Percentiles rank a stretch among this genome's conserved stretches.
Conservation (phyloP, 1,139 yeast species). For the Torulaspora globosa region DNA sequence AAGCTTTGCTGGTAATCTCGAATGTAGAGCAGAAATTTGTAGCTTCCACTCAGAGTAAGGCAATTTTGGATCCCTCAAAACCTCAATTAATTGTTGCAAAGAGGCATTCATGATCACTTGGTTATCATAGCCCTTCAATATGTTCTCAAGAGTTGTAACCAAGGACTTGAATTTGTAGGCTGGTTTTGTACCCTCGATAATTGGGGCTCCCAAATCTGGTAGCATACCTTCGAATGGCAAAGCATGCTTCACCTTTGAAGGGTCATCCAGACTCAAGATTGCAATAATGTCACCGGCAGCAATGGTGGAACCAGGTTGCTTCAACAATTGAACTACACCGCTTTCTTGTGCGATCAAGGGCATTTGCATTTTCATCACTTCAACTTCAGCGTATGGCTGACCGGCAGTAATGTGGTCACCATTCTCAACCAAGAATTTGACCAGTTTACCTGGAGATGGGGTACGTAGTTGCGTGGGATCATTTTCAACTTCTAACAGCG, state of each 20-base stretch:
- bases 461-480: conserved; percentile 98
- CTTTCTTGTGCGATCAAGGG: conserved; percentile 87
- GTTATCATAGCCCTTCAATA: conserved; percentile 87
- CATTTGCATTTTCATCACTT: conserved; percentile 98
- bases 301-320: conserved; percentile 97
- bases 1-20: conserved; percentile 76
- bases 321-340: conserved; percentile 86
- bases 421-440: conserved; percentile 85
- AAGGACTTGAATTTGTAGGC: conserved; percentile 65
- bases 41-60: conserved; percentile 92
- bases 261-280: conserved; percentile 89
- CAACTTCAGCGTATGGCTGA: conserved; percentile 96
- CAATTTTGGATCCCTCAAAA: conserved; percentile 70
- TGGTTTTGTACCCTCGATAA: conserved; percentile 76
- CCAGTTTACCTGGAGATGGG: conserved; percentile 97
- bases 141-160: conserved; percentile 62
- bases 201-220: conserved; percentile 83
- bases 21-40: conserved; percentile 84
- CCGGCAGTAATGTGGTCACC: conserved; percentile 93
- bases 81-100: conserved; percentile 63
- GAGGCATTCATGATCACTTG: conserved; percentile 89
- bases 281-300: conserved; percentile 97
- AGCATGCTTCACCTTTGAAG: conserved; percentile 95
- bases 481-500: conserved; percentile 86
- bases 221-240: conserved; percentile 90